A percentile compares a stretch with the other conserved stretches of the same genome.
Conservation (phyloP, 495 filamentous ascomycete species). For the Corynascus novoguineensis region DNA sequence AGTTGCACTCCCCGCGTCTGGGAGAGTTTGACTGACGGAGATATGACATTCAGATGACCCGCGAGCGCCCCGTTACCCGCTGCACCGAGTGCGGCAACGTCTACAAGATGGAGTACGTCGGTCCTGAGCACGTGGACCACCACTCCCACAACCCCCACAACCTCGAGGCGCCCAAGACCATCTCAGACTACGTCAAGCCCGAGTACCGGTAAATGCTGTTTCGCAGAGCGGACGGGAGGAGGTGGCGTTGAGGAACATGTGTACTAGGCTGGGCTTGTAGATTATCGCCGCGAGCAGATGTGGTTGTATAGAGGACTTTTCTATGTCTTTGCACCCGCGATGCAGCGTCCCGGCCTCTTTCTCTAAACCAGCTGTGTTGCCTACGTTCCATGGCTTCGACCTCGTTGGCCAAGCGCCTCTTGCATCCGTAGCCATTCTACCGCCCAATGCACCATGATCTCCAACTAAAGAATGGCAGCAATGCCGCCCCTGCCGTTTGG, state of each 20-base stretch:
- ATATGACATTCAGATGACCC: slow-evolving; percentile 57
- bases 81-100: slow-evolving; percentile 94
- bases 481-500: too few species aligned
- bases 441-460: too few species aligned
- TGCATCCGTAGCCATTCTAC: too few species aligned
- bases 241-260: not conserved
- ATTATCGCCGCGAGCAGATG: slow-evolving; percentile 15
- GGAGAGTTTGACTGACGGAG: slow-evolving; percentile 5
- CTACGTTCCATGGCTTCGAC: not conserved
- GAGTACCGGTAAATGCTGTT: slow-evolving; percentile 66
- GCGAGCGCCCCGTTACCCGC: slow-evolving; percentile 83
- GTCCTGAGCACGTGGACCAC: slow-evolving; percentile 59
- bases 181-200: slow-evolving; percentile 87
- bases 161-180: slow-evolving; percentile 80
- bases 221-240: not conserved
- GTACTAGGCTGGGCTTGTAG: slow-evolving; percentile 13
- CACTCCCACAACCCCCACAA: slow-evolving; percentile 52
- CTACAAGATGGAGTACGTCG: slow-evolving; percentile 95
- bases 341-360: not conserved
- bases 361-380: too few species aligned
- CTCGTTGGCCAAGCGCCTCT: not conserved
- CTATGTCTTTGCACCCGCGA: not conserved
- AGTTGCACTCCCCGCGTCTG: not conserved
- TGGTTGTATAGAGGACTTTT: slow-evolving; percentile 23
- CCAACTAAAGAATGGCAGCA: too few species aligned